phyloP scores from a whole-genome alignment of 352 stramenopile genomes.

The Phytophthora pistaciae region DNA sequence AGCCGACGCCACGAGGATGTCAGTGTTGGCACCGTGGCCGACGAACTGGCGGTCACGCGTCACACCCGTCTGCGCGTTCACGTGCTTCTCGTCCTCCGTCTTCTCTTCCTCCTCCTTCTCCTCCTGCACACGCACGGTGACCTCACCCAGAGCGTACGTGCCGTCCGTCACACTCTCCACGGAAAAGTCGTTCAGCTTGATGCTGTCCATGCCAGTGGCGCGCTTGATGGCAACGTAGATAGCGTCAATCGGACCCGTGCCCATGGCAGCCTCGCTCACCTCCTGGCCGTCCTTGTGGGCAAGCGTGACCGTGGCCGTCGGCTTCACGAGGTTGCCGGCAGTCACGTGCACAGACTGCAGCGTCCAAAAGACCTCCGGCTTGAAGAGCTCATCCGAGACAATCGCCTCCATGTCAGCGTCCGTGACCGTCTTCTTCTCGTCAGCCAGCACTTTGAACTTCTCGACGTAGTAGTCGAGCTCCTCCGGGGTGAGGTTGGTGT shows the following conservation, averaged over 20 bases:
- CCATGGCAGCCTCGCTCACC: slow-evolving; percentile 91
- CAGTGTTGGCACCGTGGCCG: slow-evolving; percentile 89
- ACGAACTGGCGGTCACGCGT: slow-evolving; percentile 88
- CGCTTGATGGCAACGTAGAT: slow-evolving; percentile 91
- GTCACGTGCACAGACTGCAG: slow-evolving; percentile 91
- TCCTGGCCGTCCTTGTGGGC: slow-evolving; percentile 90
- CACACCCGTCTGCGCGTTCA: slow-evolving; percentile 90
- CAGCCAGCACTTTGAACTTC: slow-evolving; percentile 92
- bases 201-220: slow-evolving; percentile 79
- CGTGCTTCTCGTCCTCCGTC: slow-evolving; percentile 65
- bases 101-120: slow-evolving; percentile 61
- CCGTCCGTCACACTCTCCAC: slow-evolving; percentile 91
- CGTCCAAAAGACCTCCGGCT: slow-evolving; percentile 91
- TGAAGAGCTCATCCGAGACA: slow-evolving; percentile 91
- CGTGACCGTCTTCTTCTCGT: slow-evolving; percentile 94
- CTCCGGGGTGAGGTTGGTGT: slow-evolving; percentile 83
- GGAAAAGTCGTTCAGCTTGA: slow-evolving; percentile 90
- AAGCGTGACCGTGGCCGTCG: slow-evolving; percentile 90
- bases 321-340: slow-evolving; percentile 91
- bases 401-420: slow-evolving; percentile 93
- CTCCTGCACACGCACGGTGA: slow-evolving; percentile 87
- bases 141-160: slow-evolving; percentile 86
- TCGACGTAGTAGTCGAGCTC: slow-evolving; percentile 93
- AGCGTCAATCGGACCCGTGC: slow-evolving; percentile 86
- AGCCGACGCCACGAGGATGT: slow-evolving; percentile 90